phyloP scores from a whole-genome alignment of 2,329 filamentous ascomycete genomes.

The Ceratocystis lukuohia region DNA sequence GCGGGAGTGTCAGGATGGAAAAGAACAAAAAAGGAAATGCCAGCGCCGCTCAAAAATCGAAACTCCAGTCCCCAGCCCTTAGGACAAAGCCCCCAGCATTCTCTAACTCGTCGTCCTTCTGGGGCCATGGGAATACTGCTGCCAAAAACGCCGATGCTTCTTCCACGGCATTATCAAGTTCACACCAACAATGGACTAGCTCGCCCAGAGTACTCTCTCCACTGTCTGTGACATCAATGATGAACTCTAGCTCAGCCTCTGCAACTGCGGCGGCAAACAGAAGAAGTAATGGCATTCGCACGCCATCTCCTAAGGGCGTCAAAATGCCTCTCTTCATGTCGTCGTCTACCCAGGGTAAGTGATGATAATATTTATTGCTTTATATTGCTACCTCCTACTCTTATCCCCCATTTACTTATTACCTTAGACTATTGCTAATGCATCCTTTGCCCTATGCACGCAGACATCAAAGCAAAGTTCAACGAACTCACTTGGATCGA shows the following conservation, averaged over 20 bases:
- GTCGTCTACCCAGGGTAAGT: conserved; percentile 28
- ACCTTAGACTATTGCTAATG: background rate
- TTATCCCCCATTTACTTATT: background rate
- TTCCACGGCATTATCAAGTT: background rate
- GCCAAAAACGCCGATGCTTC: background rate
- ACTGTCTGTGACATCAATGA: conserved; percentile 8
- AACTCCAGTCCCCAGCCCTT: background rate
- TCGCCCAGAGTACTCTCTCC: conserved; percentile 8
- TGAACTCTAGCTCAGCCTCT: conserved; percentile 11
- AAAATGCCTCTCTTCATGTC: conserved; percentile 31
- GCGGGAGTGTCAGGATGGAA: conserved; percentile 7
- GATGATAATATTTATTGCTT: background rate
- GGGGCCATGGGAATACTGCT: background rate
- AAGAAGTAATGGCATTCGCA: background rate
- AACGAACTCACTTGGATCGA: conserved; percentile 42
- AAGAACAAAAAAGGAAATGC: conserved; percentile 11
- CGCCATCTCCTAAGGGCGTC: conserved; percentile 20
- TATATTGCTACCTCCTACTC: background rate
- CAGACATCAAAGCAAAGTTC: conserved; percentile 40
- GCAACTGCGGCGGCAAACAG: background rate
- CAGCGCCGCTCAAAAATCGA: background rate
- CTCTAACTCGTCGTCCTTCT: conserved; percentile 1
- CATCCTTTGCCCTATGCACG: background rate
- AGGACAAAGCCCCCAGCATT: background rate
- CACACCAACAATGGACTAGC: background rate